A percentile compares a stretch with the other conserved stretches of the same genome.
phyloP scores from a whole-genome alignment of 257 asterid genomes.

The Ehretia macrophylla region DNA sequence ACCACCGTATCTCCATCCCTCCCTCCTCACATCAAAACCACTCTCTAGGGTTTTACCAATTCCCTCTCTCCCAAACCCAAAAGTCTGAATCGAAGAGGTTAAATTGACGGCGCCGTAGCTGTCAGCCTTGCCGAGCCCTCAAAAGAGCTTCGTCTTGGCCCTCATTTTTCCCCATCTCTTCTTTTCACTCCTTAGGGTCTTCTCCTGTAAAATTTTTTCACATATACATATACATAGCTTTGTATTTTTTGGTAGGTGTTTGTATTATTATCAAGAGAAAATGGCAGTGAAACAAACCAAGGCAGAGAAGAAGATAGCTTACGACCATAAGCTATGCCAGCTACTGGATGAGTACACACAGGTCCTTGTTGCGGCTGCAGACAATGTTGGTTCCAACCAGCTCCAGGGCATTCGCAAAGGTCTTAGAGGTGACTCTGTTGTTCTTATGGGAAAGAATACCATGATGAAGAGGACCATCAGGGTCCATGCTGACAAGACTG shows the following conservation, averaged over 20 bases:
- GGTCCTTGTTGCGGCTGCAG: constrained; percentile 69
- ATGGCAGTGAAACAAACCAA: constrained; percentile 63
- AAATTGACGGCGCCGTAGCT: constrained; percentile 70
- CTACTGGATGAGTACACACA: constrained; percentile 79
- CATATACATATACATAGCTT: neutral
- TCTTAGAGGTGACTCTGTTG: constrained; percentile 73
- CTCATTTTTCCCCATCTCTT: constrained; percentile 48
- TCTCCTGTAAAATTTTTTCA: too few relatives aligned
- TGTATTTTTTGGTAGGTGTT: neutral
- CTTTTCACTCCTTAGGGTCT: constrained; percentile 38
- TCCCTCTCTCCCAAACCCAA: too few relatives aligned
- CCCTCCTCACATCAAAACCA: neutral
- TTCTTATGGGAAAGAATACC: constrained; percentile 95
- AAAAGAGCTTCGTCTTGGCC: constrained; percentile 69
- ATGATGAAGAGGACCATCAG: constrained; percentile 89
- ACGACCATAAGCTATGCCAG: constrained; percentile 70
- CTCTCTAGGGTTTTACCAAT: constrained; percentile 19
- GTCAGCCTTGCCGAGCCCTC: constrained; percentile 73
- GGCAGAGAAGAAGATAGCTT: constrained; percentile 77
- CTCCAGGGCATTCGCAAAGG: constrained; percentile 75
- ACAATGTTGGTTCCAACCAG: constrained; percentile 87
- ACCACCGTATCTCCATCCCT: too few relatives aligned
- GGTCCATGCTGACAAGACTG: constrained; percentile 78
- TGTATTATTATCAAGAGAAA: constrained; percentile 11
- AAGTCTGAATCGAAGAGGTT: constrained; percentile 51